Conservation (phyloP, 2,329 filamentous ascomycete genomes). For the Aspergillus quadrilineatus region DNA sequence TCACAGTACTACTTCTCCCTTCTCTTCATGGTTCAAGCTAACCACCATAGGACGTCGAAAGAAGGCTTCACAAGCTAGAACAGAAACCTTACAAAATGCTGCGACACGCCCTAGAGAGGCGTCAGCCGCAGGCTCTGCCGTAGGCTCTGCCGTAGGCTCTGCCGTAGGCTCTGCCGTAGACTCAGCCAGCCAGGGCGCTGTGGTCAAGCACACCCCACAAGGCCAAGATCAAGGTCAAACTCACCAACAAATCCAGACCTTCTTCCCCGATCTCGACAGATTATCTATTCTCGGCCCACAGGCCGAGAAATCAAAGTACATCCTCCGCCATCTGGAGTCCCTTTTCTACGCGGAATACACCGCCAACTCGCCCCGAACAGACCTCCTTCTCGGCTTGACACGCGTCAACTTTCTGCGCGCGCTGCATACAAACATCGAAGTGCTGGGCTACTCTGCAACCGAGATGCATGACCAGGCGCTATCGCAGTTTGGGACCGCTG, state of each 20-base stretch:
- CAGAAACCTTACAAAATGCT: not conserved
- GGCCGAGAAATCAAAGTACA: too few species aligned
- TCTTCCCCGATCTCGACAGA: too few species aligned
- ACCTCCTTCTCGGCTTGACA: constrained; percentile 14
- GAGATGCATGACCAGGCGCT: constrained; percentile 7
- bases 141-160: too few species aligned
- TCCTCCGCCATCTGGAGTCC: constrained; percentile 4
- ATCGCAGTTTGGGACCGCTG: not conserved
- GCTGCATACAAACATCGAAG: constrained; percentile 13
- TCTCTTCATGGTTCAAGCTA: not conserved
- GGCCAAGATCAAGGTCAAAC: too few species aligned
- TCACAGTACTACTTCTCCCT: constrained; percentile 15
- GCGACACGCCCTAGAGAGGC: not conserved
- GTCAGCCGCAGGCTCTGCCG: not conserved
- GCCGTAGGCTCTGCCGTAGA: too few species aligned
- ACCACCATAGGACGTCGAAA: not conserved
- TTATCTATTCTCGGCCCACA: too few species aligned
- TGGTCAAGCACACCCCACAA: too few species aligned
- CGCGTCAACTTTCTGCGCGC: constrained; percentile 18
- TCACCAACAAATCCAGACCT: too few species aligned
- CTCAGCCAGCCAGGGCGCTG: too few species aligned
- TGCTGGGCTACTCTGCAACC: constrained; percentile 8
- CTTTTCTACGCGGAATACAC: not conserved
- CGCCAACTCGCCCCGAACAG: constrained; percentile 2
- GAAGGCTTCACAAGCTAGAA: not conserved